Conservation (phyloP, 2,329 filamentous ascomycete species). For the Verticillium klebahnii region DNA sequence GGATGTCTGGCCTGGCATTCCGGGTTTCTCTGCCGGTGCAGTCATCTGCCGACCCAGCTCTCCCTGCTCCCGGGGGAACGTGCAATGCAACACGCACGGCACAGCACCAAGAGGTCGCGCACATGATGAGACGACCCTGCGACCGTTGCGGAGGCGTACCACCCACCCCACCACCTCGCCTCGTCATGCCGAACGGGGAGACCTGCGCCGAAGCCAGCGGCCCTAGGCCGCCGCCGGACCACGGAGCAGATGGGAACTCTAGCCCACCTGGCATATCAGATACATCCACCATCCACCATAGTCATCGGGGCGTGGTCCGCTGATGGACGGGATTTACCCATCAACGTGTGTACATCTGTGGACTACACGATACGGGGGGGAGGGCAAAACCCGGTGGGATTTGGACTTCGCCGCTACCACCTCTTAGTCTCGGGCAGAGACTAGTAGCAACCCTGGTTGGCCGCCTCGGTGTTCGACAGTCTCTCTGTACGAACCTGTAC, state of each 20-base stretch:
- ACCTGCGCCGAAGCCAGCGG: neutral
- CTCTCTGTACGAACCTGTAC: slow-evolving; percentile 4
- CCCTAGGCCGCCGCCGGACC: neutral
- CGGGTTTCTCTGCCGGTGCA: neutral
- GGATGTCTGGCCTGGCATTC: neutral
- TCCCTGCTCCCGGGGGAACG: neutral
- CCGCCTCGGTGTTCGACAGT: slow-evolving; percentile 18
- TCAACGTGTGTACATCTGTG: neutral
- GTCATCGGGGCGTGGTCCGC: neutral
- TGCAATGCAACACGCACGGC: neutral
- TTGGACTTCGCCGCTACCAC: neutral
- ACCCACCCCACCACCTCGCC: neutral
- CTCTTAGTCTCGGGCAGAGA: neutral
- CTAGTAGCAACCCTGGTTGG: slow-evolving; percentile 12
- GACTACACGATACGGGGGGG: neutral
- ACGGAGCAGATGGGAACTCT: neutral
- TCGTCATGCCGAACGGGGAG: neutral
- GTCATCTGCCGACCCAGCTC: neutral
- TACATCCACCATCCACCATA: neutral
- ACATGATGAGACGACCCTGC: neutral
- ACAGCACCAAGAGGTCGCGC: neutral
- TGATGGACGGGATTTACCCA: neutral
- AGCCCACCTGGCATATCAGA: neutral
- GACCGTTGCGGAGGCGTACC: neutral
- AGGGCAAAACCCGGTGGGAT: neutral